Base-by-base conservation (phyloP, 306 rosid species). In the Psophocarpus tetragonolobus region DNA sequence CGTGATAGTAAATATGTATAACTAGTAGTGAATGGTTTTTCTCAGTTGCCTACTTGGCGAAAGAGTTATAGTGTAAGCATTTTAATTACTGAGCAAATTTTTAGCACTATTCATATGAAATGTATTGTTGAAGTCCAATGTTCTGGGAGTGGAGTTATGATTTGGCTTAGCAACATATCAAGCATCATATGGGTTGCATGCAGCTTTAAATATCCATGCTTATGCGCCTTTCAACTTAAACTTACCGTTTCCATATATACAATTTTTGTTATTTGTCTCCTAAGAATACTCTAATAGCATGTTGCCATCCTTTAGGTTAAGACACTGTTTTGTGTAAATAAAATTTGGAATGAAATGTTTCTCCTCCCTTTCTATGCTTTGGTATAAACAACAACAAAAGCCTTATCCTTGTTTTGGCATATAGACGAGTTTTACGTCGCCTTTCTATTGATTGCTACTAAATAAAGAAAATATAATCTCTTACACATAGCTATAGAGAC, bases 271-370 rank as follows among this genome's bases (percentile, higher is more conserved):
- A 41, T 77, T 67, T 66, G 15, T 66, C 44, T 53, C 39, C 57
- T 39, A 24, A 65, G 47, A 72, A 66, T 45, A 33, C 23, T 18
- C 13, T 42, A 27, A 48, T 20, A 6, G 12, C 45, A 32, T 80
- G 63, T 20, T 4, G 9, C 35, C 20, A n/a, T 50, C 70, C 80
- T 73, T 71, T 6, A 17, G 4, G 45, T 41, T 3, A 78, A 57
- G 30, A 26, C 27, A 60, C 20, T 64, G 41, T 53, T 76, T 45
- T 47, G 48, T 15, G 39, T 17, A 33, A 66, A 26, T 30, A 39
- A 33, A 69, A 26, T 53, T 42, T 80, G 38, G 54, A 71, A 57
- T 20, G 48, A 64, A 21, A 29, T 29, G 14, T 47, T 65, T 80
- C 68, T 64, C 14, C 18, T 48, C 54, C 29, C 38, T 21, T 36